Percentiles rank a stretch among this genome's conserved stretches.
Evolutionary conservation across 2,329 filamentous ascomycete species (phyloP).

Genomic region (Exserohilum rostratum): DNA sequence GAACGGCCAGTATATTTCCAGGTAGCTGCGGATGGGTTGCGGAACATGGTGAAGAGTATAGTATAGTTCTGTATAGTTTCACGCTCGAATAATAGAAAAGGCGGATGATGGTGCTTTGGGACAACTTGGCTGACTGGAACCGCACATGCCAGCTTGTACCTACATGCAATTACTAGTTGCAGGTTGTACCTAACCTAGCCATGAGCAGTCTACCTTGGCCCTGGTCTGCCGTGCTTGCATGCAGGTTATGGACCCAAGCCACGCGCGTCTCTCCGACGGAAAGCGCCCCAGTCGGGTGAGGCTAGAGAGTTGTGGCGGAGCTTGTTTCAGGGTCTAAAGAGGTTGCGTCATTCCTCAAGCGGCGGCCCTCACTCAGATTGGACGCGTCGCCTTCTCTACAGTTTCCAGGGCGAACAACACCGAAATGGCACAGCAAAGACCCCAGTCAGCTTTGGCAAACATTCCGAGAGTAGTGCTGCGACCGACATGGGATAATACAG

Average conservation of each 20-base stretch:
- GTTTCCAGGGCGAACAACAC: constrained; percentile 1
- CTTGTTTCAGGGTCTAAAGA: not conserved
- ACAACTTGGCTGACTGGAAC: not conserved
- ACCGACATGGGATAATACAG: constrained; percentile 34
- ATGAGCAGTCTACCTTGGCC: not conserved
- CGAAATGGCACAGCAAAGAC: constrained; percentile 39
- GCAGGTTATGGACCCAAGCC: not conserved
- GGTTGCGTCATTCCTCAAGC: constrained; percentile 16
- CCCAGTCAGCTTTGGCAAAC: constrained; percentile 39
- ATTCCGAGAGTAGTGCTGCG: constrained; percentile 36
- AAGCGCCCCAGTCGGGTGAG: constrained; percentile 4
- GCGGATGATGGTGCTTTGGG: not conserved
- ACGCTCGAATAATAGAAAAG: not conserved
- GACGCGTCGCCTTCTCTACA: constrained; percentile 4
- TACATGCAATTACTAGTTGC: not conserved
- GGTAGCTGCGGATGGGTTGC: constrained; percentile 35
- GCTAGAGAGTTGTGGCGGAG: not conserved
- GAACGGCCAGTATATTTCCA: constrained; percentile 24
- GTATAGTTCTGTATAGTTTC: not conserved
- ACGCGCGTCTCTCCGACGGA: constrained; percentile 6
- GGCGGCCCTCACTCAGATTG: not conserved
- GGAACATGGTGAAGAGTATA: constrained; percentile 24
- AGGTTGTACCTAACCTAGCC: not conserved
- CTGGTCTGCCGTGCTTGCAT: not conserved
- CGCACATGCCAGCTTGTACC: not conserved